These are phyloP conservation scores for Strigomonas culicis DNA, from an alignment of 208 protist species.

Conservation along the genomic window DNA sequence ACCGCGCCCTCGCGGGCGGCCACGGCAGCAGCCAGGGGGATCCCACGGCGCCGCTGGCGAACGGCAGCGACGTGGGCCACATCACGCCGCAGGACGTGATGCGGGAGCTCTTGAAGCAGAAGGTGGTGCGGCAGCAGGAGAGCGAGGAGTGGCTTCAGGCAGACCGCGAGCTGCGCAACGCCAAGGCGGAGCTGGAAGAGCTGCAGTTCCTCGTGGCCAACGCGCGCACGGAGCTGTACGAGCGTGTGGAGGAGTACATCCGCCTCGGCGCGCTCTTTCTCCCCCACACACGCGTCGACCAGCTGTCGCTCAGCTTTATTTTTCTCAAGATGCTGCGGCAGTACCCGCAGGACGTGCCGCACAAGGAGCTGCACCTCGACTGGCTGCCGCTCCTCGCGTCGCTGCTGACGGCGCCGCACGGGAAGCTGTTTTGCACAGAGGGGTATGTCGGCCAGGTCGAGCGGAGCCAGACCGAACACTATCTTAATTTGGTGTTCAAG, in stretches of 20 bases:
- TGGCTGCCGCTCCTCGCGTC: conserved; percentile 48
- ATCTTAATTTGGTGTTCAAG: conserved; percentile 2
- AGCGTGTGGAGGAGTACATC: conserved; percentile 38
- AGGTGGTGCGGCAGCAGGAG: neutral
- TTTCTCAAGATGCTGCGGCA: conserved; percentile 65
- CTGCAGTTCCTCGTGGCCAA: conserved; percentile 40
- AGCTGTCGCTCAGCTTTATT: conserved; percentile 32
- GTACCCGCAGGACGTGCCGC: conserved; percentile 48
- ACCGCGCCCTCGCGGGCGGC: neutral
- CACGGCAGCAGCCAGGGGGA: neutral
- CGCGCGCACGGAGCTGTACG: conserved; percentile 34
- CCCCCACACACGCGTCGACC: conserved; percentile 55
- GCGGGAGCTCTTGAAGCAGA: neutral
- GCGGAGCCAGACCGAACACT: too few relatives aligned
- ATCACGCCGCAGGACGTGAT: too few relatives aligned
- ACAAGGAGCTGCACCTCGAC: conserved; percentile 62
- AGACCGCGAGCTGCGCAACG: conserved; percentile 35
- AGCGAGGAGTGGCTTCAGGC: conserved; percentile 36
- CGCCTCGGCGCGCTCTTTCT: conserved; percentile 38
- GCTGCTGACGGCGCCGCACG: conserved; percentile 36
- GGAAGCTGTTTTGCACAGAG: conserved; percentile 26
- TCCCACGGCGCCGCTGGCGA: neutral
- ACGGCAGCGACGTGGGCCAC: too few relatives aligned
- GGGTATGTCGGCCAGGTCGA: conserved; percentile 2
- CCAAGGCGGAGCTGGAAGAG: conserved; percentile 56